Conservation (phyloP, 2,329 filamentous ascomycete genomes). For the Trichoderma harzianum region DNA sequence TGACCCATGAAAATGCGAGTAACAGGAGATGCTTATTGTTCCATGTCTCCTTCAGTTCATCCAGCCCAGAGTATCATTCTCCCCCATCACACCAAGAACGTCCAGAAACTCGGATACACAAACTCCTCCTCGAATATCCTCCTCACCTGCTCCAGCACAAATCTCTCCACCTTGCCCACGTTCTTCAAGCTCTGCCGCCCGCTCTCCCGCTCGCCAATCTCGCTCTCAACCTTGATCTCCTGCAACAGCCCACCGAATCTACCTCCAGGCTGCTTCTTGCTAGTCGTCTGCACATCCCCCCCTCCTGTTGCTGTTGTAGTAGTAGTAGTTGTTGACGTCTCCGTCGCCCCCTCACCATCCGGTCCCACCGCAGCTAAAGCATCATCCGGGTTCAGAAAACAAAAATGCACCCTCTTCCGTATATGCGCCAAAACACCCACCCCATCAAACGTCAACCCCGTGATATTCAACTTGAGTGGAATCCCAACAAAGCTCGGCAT, state of each 20-base stretch:
- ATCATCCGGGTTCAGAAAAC: slow-evolving; percentile 90
- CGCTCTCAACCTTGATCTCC: slow-evolving; percentile 93
- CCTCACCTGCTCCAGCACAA: slow-evolving; percentile 92
- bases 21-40: not conserved
- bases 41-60: not conserved
- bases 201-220: slow-evolving; percentile 88
- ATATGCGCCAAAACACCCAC: slow-evolving; percentile 92
- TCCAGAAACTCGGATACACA: slow-evolving; percentile 98
- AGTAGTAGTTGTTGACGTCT: not conserved
- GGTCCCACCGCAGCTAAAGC: slow-evolving; percentile 67
- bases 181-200: slow-evolving; percentile 97
- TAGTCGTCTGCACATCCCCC: slow-evolving; percentile 17
- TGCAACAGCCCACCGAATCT: slow-evolving; percentile 74
- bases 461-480: slow-evolving; percentile 90
- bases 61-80: not conserved
- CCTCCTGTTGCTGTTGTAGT: not conserved
- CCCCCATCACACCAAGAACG: slow-evolving; percentile 72
- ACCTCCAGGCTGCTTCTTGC: slow-evolving; percentile 26
- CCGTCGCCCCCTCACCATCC: slow-evolving; percentile 34
- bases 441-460: slow-evolving; percentile 90
- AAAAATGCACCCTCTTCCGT: slow-evolving; percentile 84
- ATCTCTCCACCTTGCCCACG: slow-evolving; percentile 96
- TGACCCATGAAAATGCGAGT: not conserved
- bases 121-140: slow-evolving; percentile 98
- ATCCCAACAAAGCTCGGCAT: slow-evolving; percentile 98